Conservation (phyloP, 2,329 filamentous ascomycete genomes). For the Tolypocladium tundrense region DNA sequence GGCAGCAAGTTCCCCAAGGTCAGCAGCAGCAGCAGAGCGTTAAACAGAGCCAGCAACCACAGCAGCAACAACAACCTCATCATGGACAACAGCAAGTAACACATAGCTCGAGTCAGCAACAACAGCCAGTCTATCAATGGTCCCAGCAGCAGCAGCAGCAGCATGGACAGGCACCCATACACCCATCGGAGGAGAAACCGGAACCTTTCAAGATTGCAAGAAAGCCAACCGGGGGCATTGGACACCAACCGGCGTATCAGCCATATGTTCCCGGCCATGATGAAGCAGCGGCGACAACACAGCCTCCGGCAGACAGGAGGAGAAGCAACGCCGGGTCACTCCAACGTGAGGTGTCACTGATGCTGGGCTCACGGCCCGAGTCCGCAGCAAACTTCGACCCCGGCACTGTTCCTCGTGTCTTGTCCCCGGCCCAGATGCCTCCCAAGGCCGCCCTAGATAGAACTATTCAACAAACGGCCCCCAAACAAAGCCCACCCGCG, state of each 20-base stretch:
- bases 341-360: conserved; percentile 14
- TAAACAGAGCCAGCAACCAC: neutral
- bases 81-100: neutral
- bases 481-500: neutral
- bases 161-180: neutral
- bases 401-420: conserved; percentile 10
- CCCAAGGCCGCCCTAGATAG: conserved; percentile 8
- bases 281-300: neutral
- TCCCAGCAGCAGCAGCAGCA: neutral
- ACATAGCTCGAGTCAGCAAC: neutral
- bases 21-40: neutral
- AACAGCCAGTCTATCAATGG: neutral
- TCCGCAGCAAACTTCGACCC: conserved; percentile 10
- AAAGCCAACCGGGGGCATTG: conserved; percentile 3
- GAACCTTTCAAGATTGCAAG: conserved; percentile 7
- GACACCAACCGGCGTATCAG: conserved; percentile 3
- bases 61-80: conserved; percentile 1
- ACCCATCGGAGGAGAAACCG: neutral
- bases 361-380: conserved; percentile 9
- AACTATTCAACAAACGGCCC: conserved; percentile 3
- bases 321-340: conserved; percentile 8
- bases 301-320: conserved; percentile 2
- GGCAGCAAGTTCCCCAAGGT: neutral
- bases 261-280: conserved; percentile 7
- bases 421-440: conserved; percentile 12